phyloP scores from a whole-genome alignment of 2,329 filamentous ascomycete genomes.

The Cladosporium sp. region DNA sequence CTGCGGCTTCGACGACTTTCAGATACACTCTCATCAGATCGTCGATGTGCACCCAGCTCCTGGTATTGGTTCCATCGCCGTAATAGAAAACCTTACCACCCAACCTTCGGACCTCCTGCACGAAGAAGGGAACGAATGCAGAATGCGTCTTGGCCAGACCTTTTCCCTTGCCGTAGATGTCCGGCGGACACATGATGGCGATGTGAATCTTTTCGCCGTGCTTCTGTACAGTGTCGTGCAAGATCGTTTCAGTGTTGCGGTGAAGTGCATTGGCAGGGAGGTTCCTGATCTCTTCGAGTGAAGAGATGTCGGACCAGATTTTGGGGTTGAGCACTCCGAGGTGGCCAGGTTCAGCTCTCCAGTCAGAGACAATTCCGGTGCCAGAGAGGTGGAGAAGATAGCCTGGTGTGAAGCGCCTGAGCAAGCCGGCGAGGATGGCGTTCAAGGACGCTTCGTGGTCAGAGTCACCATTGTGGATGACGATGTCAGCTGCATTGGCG shows the following conservation, averaged over 20 bases:
- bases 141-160: conserved; percentile 37
- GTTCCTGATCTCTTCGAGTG: conserved; percentile 49
- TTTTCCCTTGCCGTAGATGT: conserved; percentile 51
- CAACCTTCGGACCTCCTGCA: conserved; percentile 34
- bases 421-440: conserved; percentile 48
- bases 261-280: conserved; percentile 55
- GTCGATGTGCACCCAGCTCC: conserved; percentile 50
- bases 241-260: conserved; percentile 61
- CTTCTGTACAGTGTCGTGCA: conserved; percentile 44
- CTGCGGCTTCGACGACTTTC: conserved; percentile 50
- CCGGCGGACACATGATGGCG: conserved; percentile 59
- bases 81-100: conserved; percentile 39
- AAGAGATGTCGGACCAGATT: conserved; percentile 45
- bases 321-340: conserved; percentile 40
- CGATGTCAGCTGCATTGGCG: conserved; percentile 44
- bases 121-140: conserved; percentile 38
- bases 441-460: conserved; percentile 40
- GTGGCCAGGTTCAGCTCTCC: conserved; percentile 33
- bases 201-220: conserved; percentile 48
- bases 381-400: conserved; percentile 48
- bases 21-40: conserved; percentile 54
- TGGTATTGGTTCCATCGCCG: conserved; percentile 48
- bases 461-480: conserved; percentile 39
- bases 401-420: conserved; percentile 35
- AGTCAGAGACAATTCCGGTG: conserved; percentile 49